Percentiles rank a stretch among this genome's conserved stretches.
phyloP scores from a whole-genome alignment of 768 basidiomycete species.

The Mrakia frigida region DNA sequence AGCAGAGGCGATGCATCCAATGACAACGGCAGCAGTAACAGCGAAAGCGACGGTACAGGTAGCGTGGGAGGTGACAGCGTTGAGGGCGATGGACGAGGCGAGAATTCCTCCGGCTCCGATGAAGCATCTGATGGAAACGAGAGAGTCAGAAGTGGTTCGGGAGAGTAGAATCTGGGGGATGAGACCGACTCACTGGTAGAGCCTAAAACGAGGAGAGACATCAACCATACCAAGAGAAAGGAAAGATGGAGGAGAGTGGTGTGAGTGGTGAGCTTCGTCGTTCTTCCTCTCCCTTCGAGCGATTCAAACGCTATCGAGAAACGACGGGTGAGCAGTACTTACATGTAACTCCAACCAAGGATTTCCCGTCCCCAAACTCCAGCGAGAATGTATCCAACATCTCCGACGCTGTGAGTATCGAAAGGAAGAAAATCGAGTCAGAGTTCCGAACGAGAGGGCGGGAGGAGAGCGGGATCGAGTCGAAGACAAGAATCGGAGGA shows the following conservation, averaged over 20 bases:
- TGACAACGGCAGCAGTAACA: conserved; percentile 10
- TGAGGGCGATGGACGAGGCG: conserved; percentile 43
- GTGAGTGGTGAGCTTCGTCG: neutral
- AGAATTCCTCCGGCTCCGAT: conserved; percentile 41
- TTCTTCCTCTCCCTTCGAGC: neutral
- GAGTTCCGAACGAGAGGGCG: neutral
- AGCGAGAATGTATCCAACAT: conserved; percentile 27
- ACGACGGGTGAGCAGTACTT: neutral
- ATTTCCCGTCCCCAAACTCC: conserved; percentile 24
- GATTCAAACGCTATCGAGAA: neutral
- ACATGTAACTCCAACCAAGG: conserved; percentile 22
- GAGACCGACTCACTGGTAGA: neutral
- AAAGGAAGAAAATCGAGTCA: neutral
- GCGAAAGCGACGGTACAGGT: conserved; percentile 46
- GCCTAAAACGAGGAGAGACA: neutral
- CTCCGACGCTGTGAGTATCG: neutral
- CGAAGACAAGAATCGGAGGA: neutral
- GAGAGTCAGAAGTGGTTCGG: neutral
- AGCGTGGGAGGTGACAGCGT: conserved; percentile 37
- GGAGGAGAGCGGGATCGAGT: neutral
- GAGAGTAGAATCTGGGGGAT: neutral
- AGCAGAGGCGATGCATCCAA: conserved; percentile 3
- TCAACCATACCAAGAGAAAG: too few relatives aligned
- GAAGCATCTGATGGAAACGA: conserved; percentile 33
- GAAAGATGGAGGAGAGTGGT: too few relatives aligned